Evolutionary conservation across 208 protist genomes (phyloP), one percentile per base, ranked within the genome.

Genomic region (Crithidia fasciculata): DNA sequence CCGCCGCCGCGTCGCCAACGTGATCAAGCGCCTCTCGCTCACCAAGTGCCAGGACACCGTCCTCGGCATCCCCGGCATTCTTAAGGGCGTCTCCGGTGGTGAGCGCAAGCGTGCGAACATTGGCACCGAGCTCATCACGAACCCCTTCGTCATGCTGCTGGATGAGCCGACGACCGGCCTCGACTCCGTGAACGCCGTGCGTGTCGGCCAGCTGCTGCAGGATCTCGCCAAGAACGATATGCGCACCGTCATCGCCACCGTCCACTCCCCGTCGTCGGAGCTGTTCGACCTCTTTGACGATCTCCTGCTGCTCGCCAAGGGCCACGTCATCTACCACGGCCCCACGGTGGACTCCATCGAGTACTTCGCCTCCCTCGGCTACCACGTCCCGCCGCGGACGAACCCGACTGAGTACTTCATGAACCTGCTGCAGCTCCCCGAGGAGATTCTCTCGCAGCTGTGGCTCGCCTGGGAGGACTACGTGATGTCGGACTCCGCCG

Each of bases 121-220:
- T 72, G 94, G 88, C n/a, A 87, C 91, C n/a, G 92, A 97, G 76
- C 75, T 97, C 5, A 84, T 97, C 40, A 88, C 91, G 16, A 92
- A 94, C 66, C 94, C 94, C 10, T 83, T 83, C 50, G 84, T 97
- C 36, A 77, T 97, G 71, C 84, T 97, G 68, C 84, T 96, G 54
- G 94, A 97, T 76, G 92, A 97, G 69, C 92, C 92, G 36, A 97
- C 92, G 19, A 94, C 85, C 52, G 93, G 93, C 37, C 87, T 97
- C 9, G 93, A 97, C 72, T 88, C 89, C 3, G 84, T 94, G 45
- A 95, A 86, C 67, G 91, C 93, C 41, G 84, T 91, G 53, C 84
- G 84, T 53, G 88, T 96, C n/a, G 87, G 91, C 7, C 70, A 93
- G 62, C 78, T 86, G 47, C 76, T 97, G 36, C 81, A 89, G 57